Evolutionary conservation across 2,329 filamentous ascomycete genomes (phyloP), one percentile per base, ranked within the genome.

Genomic region (Calycina marina): DNA sequence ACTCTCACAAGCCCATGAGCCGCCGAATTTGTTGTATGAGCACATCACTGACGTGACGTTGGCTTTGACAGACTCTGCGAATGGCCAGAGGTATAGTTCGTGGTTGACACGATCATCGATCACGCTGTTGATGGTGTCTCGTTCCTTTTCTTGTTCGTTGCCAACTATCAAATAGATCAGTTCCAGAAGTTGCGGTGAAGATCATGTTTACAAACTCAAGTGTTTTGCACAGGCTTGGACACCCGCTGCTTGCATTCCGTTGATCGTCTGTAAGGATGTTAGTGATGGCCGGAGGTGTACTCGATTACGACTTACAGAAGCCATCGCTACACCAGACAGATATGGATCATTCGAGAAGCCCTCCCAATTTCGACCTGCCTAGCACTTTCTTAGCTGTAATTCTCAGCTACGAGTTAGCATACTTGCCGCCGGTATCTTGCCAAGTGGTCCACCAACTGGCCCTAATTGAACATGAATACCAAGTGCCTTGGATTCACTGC

Each of bases 341-440:
- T 88, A 83, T 0, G 83, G 81, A 49, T 92, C 83, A 1, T 75
- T 63, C 0, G 79, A 77, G 49, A 88, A 90, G 0, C 75, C 80
- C 52, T 90, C 83, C 82, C 82, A 92, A 50, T 83, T 85, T 22
- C 83, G 63, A 0, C 83, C 83, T 18, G 73, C 83, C 29, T 69
- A 62, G 1, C 71, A 25, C 10, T 67, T 28, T 65, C 59, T 36
- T 13, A 36, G 30, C n/a, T 20, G 15, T 13, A 6, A 12, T 11
- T 17, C 31, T 6, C 25, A 76, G 67, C 16, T 78, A 78, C 14
- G 83, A 54, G 3, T 77, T 75, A 1, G 77, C 77, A 4, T 53
- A 51, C 34, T 8, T 2, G 57, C 54, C 2, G 57, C 39, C 16
- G 81, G 75, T 47, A 76, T 69, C 46, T 81, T 72, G 5, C 83